These are phyloP conservation scores for Petrea volubilis DNA, from an alignment of 257 asterid genomes.

Conservation along the genomic window DNA sequence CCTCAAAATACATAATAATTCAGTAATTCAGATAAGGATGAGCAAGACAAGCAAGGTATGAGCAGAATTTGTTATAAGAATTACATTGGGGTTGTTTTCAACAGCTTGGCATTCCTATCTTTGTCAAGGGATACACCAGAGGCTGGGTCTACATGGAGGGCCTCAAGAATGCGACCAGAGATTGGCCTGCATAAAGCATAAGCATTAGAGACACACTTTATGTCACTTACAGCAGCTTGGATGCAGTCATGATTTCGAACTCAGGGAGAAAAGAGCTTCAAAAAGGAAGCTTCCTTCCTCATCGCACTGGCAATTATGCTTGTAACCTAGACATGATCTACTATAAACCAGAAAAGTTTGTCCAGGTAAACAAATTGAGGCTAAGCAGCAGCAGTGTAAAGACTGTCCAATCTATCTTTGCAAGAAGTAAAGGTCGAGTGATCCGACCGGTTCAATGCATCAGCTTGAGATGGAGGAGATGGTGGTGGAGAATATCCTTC, in stretches of 20 bases:
- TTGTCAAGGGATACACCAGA: slow-evolving; percentile 86
- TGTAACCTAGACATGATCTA: slow-evolving; percentile 50
- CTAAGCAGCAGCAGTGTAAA: slow-evolving; percentile 89
- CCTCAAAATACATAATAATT: background rate
- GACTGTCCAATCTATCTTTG: slow-evolving; percentile 85
- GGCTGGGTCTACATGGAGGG: slow-evolving; percentile 97
- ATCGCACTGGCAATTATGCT: slow-evolving; percentile 45
- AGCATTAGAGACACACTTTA: slow-evolving; percentile 51
- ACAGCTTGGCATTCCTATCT: slow-evolving; percentile 59
- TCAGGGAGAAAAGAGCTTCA: slow-evolving; percentile 52
- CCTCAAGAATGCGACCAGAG: slow-evolving; percentile 94
- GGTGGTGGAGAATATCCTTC: slow-evolving; percentile 95
- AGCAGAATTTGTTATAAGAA: background rate
- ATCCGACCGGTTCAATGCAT: slow-evolving; percentile 97
- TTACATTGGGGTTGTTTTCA: slow-evolving; percentile 74
- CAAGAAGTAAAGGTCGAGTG: slow-evolving; percentile 92
- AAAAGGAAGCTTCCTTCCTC: slow-evolving; percentile 51
- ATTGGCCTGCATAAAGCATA: slow-evolving; percentile 76
- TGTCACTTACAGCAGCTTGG: slow-evolving; percentile 31
- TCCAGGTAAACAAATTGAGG: slow-evolving; percentile 65
- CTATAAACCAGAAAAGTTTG: slow-evolving; percentile 54
- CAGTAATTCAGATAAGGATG: background rate
- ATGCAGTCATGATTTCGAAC: slow-evolving; percentile 49
- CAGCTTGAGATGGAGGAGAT: slow-evolving; percentile 80
- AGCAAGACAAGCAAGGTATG: background rate